A percentile compares a stretch with the other conserved stretches of the same genome.
phyloP scores from a whole-genome alignment of 768 basidiomycete genomes.

The Thelephora aurantiotincta region DNA sequence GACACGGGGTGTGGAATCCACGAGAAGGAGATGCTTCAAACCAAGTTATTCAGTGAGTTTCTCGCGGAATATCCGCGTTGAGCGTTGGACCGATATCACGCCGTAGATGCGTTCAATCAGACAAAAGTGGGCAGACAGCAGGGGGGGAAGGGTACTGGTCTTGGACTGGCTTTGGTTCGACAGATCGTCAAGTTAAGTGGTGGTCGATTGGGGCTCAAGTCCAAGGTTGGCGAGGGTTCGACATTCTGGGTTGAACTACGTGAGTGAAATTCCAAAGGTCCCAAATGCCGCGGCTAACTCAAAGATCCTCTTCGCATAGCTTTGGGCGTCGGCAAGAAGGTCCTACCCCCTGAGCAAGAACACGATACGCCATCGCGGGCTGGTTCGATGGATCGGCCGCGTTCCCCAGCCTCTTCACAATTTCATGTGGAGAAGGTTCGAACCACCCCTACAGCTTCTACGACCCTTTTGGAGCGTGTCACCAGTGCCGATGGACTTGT shows the following conservation, averaged over 20 bases:
- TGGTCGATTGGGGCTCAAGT: conserved; percentile 27
- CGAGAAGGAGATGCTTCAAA: conserved; percentile 52
- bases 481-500: background rate
- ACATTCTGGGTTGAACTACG: conserved; percentile 84
- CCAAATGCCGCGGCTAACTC: background rate
- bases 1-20: conserved; percentile 62
- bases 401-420: no score
- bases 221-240: conserved; percentile 48
- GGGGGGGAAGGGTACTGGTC: conserved; percentile 42
- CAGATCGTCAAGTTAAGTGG: conserved; percentile 38
- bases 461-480: background rate
- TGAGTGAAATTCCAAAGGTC: conserved; percentile 14
- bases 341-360: conserved; percentile 14
- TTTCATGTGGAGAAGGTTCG: no score
- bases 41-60: conserved; percentile 55
- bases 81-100: background rate
- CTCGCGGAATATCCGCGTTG: background rate
- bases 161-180: conserved; percentile 38
- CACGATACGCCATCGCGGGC: no score
- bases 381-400: no score
- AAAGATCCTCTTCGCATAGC: conserved; percentile 18
- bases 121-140: conserved; percentile 66
- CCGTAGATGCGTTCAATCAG: conserved; percentile 58
- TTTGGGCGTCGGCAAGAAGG: conserved; percentile 51
- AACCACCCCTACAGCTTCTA: background rate